Evolutionary conservation across 768 basidiomycete species (phyloP).

Genomic region (Agaricus blazei): DNA sequence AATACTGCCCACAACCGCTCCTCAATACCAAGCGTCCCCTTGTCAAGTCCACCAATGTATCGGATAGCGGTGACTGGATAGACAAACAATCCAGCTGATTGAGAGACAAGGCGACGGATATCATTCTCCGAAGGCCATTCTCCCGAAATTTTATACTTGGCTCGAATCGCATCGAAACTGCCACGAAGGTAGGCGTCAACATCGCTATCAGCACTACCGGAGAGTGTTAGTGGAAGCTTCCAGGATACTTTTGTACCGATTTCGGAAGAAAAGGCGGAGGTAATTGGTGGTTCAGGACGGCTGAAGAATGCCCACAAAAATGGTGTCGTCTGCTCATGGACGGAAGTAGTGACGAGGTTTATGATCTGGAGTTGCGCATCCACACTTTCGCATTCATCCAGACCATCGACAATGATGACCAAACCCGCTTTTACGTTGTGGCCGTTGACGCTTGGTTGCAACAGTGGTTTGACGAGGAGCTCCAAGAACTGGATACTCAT

Average conservation of each 20-base stretch:
- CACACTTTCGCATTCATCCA: too few species aligned
- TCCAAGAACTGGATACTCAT: neutral
- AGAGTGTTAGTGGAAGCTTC: conserved; percentile 1
- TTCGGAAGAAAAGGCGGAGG: conserved; percentile 9
- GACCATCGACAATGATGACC: conserved; percentile 7
- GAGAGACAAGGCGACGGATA: conserved; percentile 14
- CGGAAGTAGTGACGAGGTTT: too few species aligned
- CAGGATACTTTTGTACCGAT: neutral
- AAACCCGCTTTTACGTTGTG: neutral
- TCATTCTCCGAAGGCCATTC: conserved; percentile 18
- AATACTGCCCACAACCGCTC: too few species aligned
- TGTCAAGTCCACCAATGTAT: conserved; percentile 11
- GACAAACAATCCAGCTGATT: conserved; percentile 20
- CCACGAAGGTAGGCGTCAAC: neutral
- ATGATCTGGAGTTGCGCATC: too few species aligned
- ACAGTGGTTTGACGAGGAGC: neutral
- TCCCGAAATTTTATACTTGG: neutral
- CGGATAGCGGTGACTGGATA: conserved; percentile 20
- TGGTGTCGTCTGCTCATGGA: too few species aligned
- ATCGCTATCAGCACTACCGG: conserved; percentile 1
- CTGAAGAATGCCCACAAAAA: too few species aligned
- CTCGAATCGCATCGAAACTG: neutral
- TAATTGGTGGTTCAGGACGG: neutral
- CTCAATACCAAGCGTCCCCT: too few species aligned
- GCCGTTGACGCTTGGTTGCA: neutral